These are phyloP conservation scores for Cutaneotrichosporon sp. DNA, from an alignment of 1,284 basidiomycete genomes.

Conservation along the genomic window DNA sequence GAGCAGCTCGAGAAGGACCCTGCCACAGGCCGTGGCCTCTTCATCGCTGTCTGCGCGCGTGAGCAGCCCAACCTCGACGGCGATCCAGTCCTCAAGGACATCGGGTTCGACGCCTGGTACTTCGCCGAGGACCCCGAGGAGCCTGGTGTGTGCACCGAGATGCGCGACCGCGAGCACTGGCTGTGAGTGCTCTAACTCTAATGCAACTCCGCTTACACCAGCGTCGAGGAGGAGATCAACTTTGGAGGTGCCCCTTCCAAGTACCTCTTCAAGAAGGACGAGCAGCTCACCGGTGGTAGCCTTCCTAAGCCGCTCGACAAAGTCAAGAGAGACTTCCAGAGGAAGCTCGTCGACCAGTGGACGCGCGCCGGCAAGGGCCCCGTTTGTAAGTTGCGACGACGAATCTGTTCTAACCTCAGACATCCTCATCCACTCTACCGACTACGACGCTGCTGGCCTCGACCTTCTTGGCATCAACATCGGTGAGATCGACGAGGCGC, in stretches of 20 bases:
- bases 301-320: slow-evolving; percentile 19
- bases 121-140: slow-evolving; percentile 14
- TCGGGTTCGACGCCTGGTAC: slow-evolving; percentile 26
- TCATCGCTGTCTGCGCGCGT: slow-evolving; percentile 41
- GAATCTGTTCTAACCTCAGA: slow-evolving; percentile 26
- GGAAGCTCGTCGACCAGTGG: slow-evolving; percentile 34
- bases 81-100: slow-evolving; percentile 10
- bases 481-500: slow-evolving; percentile 22
- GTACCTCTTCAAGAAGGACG: slow-evolving; percentile 36
- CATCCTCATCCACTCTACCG: slow-evolving; percentile 36
- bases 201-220: too few relatives aligned
- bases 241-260: slow-evolving; percentile 6
- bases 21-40: slow-evolving; percentile 38
- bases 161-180: slow-evolving; percentile 41
- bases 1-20: neutral
- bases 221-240: slow-evolving; percentile 32
- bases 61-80: neutral
- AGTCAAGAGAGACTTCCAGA: slow-evolving; percentile 25
- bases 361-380: slow-evolving; percentile 36
- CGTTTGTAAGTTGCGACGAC: slow-evolving; percentile 27
- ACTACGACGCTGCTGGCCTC: slow-evolving; percentile 24
- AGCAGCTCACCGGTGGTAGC: slow-evolving; percentile 10
- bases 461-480: slow-evolving; percentile 25
- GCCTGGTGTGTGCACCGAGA: slow-evolving; percentile 27
- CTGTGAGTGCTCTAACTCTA: too few relatives aligned